phyloP scores from a whole-genome alignment of 331 rosid species.

The Pyracantha coccinea region DNA sequence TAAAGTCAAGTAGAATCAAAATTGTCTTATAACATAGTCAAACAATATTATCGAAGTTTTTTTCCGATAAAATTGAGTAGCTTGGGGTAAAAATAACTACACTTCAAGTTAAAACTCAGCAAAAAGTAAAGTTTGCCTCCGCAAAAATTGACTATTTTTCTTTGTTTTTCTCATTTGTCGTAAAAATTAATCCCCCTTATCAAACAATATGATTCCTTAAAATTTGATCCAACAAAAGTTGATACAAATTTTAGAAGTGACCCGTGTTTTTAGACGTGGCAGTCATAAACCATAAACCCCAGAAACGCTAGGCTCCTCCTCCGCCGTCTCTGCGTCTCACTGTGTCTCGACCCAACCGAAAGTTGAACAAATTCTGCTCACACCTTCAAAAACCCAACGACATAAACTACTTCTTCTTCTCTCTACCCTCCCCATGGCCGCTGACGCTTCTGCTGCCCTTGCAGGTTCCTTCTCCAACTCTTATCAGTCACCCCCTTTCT shows the following conservation, averaged over 20 bases:
- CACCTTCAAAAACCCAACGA: not conserved
- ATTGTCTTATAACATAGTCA: no score
- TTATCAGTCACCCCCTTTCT: not conserved
- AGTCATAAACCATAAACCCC: slow-evolving; percentile 8
- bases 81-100: no score
- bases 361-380: slow-evolving; percentile 1
- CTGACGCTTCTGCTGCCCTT: slow-evolving; percentile 86
- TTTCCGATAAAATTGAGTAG: no score
- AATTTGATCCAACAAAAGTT: no score
- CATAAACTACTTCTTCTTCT: not conserved
- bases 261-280: not conserved
- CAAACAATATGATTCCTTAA: no score
- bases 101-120: no score
- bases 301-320: not conserved
- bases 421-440: slow-evolving; percentile 38
- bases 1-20: not conserved
- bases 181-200: no score
- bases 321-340: not conserved
- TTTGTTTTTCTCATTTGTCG: no score
- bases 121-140: no score
- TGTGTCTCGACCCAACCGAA: not conserved
- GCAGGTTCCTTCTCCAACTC: slow-evolving; percentile 43
- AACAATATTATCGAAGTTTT: no score
- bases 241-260: no score
- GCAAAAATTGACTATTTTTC: no score